Evolutionary conservation across 805 yeast species (phyloP).

Genomic region (Yarrowia divulgata): DNA sequence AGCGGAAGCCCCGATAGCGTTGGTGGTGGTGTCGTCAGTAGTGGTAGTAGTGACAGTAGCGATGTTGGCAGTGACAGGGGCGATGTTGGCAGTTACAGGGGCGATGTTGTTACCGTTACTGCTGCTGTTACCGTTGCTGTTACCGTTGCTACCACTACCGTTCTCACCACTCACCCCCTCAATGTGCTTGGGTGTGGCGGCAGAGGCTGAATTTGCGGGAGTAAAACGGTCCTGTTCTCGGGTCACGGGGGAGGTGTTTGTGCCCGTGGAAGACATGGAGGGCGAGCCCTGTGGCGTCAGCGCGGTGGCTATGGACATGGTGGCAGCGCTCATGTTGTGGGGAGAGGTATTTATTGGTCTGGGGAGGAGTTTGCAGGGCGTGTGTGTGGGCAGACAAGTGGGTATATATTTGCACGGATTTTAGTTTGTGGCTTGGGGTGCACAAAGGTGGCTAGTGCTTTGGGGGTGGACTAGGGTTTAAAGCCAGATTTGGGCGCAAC

Average conservation of each 20-base stretch:
- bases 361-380: neutral
- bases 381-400: conserved; percentile 1
- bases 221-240: conserved; percentile 8
- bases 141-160: no score
- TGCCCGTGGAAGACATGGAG: conserved; percentile 25
- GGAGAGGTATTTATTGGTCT: neutral
- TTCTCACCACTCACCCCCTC: no score
- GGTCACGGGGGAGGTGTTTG: conserved; percentile 34
- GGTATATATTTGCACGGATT: conserved; percentile 33
- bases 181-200: conserved; percentile 12
- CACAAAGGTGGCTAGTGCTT: conserved; percentile 29
- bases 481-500: conserved; percentile 9
- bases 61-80: no score
- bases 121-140: neutral
- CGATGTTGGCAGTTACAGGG: no score
- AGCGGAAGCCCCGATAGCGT: neutral
- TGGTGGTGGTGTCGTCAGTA: neutral
- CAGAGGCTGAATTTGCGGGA: conserved; percentile 15
- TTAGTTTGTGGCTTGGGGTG: conserved; percentile 33
- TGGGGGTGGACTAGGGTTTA: neutral
- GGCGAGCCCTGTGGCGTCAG: conserved; percentile 35
- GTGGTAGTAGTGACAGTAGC: neutral
- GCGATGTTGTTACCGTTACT: no score
- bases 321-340: conserved; percentile 22
- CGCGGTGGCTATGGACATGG: conserved; percentile 39